These are phyloP conservation scores for Orbilia javanica DNA, from an alignment of 2,329 filamentous ascomycete species.

Conservation along the genomic window DNA sequence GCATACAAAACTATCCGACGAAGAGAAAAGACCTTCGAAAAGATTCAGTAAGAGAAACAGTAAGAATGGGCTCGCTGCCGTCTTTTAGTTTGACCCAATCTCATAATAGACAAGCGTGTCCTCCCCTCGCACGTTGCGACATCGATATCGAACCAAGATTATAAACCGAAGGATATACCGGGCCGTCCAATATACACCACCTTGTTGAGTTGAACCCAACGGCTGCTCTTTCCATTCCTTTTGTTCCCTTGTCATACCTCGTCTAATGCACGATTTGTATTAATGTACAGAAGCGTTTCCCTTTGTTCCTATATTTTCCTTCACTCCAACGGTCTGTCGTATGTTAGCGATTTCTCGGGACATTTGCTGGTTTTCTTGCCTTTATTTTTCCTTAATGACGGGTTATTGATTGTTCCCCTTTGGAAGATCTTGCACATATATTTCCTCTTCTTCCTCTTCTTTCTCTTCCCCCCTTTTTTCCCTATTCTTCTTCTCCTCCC, in stretches of 20 bases:
- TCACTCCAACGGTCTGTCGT: conserved; percentile 22
- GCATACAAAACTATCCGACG: conserved; percentile 69
- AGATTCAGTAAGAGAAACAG: conserved; percentile 92
- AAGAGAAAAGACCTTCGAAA: conserved; percentile 66
- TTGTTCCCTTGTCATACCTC: background rate
- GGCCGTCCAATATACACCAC: background rate
- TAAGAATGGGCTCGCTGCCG: conserved; percentile 90
- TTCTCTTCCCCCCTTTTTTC: background rate
- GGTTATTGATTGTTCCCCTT: background rate
- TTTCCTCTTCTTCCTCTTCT: background rate
- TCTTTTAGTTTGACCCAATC: conserved; percentile 71
- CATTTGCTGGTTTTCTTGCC: conserved; percentile 16
- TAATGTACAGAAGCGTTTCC: conserved; percentile 55
- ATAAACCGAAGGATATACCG: background rate
- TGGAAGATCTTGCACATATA: conserved; percentile 13
- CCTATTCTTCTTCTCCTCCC: background rate
- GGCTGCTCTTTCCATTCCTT: conserved; percentile 4
- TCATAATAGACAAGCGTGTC: background rate
- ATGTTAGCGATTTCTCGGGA: conserved; percentile 50
- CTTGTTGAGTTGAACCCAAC: conserved; percentile 1
- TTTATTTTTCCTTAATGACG: conserved; percentile 16
- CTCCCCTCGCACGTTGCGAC: background rate
- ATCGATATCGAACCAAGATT: background rate
- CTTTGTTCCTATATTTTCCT: conserved; percentile 14
- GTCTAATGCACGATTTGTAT: conserved; percentile 20